Conservation (phyloP, 768 basidiomycete species). For the Tricholoma furcatifolium region DNA sequence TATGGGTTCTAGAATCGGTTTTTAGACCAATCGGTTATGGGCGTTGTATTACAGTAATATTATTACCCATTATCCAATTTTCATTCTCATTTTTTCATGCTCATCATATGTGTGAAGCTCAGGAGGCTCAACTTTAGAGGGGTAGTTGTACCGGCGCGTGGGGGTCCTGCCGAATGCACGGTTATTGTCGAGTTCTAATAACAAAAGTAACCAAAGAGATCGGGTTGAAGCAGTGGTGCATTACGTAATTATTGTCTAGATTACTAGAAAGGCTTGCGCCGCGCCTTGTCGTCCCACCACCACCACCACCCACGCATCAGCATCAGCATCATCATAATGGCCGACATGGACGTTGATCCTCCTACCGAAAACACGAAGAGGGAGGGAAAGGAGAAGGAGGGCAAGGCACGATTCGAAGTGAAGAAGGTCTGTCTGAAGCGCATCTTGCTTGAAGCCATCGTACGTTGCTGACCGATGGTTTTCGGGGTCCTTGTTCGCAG, state of each 20-base stretch:
- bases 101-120: too few species aligned
- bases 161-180: background rate
- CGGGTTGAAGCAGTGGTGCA: background rate
- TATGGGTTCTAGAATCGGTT: constrained; percentile 14
- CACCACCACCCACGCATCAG: background rate
- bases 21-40: too few species aligned
- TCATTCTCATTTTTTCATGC: too few species aligned
- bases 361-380: constrained; percentile 39
- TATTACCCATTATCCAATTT: too few species aligned
- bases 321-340: constrained; percentile 31
- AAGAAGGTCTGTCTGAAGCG: constrained; percentile 80
- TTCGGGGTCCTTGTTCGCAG: constrained; percentile 40
- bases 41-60: too few species aligned
- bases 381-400: constrained; percentile 57
- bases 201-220: background rate
- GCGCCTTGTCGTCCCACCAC: background rate
- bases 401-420: constrained; percentile 92
- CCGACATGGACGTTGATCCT: constrained; percentile 68
- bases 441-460: background rate
- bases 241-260: constrained; percentile 1
- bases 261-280: background rate
- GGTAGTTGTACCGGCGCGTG: too few species aligned
- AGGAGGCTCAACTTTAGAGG: too few species aligned
- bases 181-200: background rate
- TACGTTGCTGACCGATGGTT: constrained; percentile 1